Evolutionary conservation across 2,329 filamentous ascomycete species (phyloP).

Genomic region (Gnomoniopsis sp.): DNA sequence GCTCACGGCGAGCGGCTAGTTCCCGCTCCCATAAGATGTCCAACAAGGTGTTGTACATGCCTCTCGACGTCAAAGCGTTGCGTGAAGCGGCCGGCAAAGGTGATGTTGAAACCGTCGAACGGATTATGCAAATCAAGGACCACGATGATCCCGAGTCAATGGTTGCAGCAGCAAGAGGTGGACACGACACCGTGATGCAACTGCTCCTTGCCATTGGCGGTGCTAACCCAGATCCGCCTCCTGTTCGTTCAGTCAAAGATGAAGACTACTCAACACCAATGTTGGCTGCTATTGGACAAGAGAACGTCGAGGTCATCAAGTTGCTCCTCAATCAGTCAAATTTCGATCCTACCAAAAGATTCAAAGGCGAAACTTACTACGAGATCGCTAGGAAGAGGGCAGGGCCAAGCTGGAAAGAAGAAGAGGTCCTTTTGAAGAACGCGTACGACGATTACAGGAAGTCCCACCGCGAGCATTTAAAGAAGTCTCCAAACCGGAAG

Average conservation of each 20-base stretch:
- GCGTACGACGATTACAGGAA: slow-evolving; percentile 66
- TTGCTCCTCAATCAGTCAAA: slow-evolving; percentile 70
- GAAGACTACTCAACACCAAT: slow-evolving; percentile 83
- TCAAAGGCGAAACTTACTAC: slow-evolving; percentile 76
- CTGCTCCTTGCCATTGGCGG: slow-evolving; percentile 68
- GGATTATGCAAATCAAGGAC: slow-evolving; percentile 59
- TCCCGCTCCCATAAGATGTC: slow-evolving; percentile 62
- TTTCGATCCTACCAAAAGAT: slow-evolving; percentile 80
- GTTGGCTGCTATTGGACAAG: slow-evolving; percentile 86
- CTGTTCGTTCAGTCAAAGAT: slow-evolving; percentile 49
- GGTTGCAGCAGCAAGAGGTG: slow-evolving; percentile 86
- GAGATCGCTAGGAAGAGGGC: slow-evolving; percentile 80
- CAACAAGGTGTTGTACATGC: slow-evolving; percentile 62
- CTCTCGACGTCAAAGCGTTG: slow-evolving; percentile 54
- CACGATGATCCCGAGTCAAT: slow-evolving; percentile 78
- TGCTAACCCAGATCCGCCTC: slow-evolving; percentile 65
- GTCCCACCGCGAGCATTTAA: slow-evolving; percentile 43
- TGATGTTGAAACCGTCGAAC: slow-evolving; percentile 59
- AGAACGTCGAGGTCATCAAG: slow-evolving; percentile 80
- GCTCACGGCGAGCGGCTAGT: slow-evolving; percentile 49
- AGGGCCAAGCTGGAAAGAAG: slow-evolving; percentile 87
- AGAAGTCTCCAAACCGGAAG: slow-evolving; percentile 47
- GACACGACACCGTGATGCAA: slow-evolving; percentile 83
- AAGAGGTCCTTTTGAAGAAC: slow-evolving; percentile 75
- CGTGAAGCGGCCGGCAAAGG: slow-evolving; percentile 58